Evolutionary conservation across 345 rosid genomes (phyloP).

Genomic region (Gossypium raimondii): DNA sequence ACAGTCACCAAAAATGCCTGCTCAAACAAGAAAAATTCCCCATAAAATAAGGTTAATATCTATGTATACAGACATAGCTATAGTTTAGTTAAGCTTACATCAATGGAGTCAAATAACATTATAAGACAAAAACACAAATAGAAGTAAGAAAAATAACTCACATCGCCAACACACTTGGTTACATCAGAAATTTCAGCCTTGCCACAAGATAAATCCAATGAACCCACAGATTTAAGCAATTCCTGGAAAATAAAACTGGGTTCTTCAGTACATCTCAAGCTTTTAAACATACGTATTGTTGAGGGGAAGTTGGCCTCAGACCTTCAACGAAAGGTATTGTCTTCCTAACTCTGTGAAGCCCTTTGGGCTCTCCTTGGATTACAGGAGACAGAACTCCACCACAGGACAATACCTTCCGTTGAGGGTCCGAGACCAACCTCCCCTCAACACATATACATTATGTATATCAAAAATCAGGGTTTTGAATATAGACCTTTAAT

Average conservation of each 20-base stretch:
- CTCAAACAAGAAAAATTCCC: neutral
- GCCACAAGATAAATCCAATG: constrained; percentile 66
- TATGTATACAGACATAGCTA: neutral
- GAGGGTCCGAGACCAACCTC: too few relatives aligned
- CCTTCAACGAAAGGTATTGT: too few relatives aligned
- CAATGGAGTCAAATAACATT: neutral
- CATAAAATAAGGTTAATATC: neutral
- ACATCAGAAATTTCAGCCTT: constrained; percentile 71
- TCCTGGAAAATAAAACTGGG: constrained; percentile 40
- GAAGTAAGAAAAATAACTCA: constrained; percentile 31
- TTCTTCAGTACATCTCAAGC: neutral
- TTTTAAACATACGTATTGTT: neutral
- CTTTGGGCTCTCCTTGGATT: too few relatives aligned
- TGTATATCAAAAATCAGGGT: neutral
- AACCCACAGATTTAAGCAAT: constrained; percentile 54
- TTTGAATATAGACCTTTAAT: constrained; percentile 50
- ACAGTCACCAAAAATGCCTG: too few relatives aligned
- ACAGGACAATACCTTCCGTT: too few relatives aligned
- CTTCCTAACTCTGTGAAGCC: too few relatives aligned
- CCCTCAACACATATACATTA: too few relatives aligned
- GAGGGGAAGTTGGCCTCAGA: too few relatives aligned
- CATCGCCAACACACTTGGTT: constrained; percentile 74
- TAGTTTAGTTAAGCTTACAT: neutral
- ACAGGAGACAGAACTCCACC: too few relatives aligned
- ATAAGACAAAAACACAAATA: neutral